Conservation (phyloP, 1,284 basidiomycete species). For the Ustilago cynodontis region DNA sequence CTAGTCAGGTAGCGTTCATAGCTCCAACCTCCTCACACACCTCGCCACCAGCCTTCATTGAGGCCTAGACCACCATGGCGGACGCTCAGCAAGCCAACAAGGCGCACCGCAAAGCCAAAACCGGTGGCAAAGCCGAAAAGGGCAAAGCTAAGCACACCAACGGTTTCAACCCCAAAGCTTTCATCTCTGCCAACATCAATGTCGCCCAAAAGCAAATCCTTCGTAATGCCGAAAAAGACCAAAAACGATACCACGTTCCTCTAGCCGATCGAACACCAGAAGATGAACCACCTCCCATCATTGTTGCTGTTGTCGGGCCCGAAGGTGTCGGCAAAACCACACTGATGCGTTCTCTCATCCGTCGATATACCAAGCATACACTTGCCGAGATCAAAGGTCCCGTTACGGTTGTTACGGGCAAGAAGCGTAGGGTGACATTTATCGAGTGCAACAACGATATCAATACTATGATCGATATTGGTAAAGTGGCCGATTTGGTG, state of each 20-base stretch:
- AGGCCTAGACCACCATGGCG: constrained; percentile 35
- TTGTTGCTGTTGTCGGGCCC: constrained; percentile 96
- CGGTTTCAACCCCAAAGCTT: constrained; percentile 92
- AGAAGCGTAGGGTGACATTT: constrained; percentile 91
- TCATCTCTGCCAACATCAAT: constrained; percentile 76
- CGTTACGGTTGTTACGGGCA: constrained; percentile 91
- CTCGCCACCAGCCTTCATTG: not conserved
- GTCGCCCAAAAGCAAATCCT: constrained; percentile 82
- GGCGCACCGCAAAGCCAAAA: constrained; percentile 61
- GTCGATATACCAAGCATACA: constrained; percentile 94
- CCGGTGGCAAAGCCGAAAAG: constrained; percentile 63
- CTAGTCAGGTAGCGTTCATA: not conserved
- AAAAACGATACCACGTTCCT: constrained; percentile 94
- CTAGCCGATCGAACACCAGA: constrained; percentile 89
- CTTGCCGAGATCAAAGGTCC: constrained; percentile 91
- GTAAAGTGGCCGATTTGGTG: constrained; percentile 94
- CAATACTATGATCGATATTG: constrained; percentile 97
- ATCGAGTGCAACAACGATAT: constrained; percentile 98
- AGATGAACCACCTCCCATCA: constrained; percentile 90
- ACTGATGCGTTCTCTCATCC: constrained; percentile 88
- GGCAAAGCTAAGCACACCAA: constrained; percentile 62
- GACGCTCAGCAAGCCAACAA: constrained; percentile 64
- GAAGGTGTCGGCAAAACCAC: constrained; percentile 97
- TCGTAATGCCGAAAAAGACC: constrained; percentile 91
- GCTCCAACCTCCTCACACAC: not conserved